phyloP scores from a whole-genome alignment of 73 alveolate species.

The Paramecium sonneborni region DNA sequence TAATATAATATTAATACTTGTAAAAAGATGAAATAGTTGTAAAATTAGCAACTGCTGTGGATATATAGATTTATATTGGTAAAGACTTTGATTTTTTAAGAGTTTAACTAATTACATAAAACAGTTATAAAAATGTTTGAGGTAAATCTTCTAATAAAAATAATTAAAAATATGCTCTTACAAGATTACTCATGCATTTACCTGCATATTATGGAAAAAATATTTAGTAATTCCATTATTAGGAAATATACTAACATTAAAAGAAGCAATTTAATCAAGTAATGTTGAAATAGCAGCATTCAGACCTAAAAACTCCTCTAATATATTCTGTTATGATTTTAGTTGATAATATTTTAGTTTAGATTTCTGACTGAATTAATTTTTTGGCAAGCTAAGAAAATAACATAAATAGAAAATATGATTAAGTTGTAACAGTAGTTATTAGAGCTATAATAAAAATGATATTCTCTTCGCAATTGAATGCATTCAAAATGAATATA shows the following conservation, averaged over 20 bases:
- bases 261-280: conserved; percentile 37
- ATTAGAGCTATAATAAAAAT: neutral
- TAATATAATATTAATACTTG: neutral
- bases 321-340: neutral
- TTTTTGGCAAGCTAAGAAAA: no score
- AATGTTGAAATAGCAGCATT: conserved; percentile 4
- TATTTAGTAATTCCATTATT: conserved; percentile 21
- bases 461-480: neutral
- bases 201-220: conserved; percentile 56
- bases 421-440: neutral
- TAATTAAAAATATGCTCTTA: neutral
- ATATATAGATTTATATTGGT: neutral
- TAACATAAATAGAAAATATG: no score
- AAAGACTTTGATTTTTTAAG: neutral
- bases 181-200: neutral
- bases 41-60: neutral
- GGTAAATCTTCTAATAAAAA: neutral
- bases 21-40: neutral
- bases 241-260: conserved; percentile 46
- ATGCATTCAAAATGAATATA: neutral
- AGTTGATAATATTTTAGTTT: neutral
- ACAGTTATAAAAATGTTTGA: neutral
- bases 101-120: neutral
- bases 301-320: neutral
- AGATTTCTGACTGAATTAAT: neutral